Evolutionary conservation across 2,329 filamentous ascomycete species (phyloP).

Genomic region (Xylaria sp.): DNA sequence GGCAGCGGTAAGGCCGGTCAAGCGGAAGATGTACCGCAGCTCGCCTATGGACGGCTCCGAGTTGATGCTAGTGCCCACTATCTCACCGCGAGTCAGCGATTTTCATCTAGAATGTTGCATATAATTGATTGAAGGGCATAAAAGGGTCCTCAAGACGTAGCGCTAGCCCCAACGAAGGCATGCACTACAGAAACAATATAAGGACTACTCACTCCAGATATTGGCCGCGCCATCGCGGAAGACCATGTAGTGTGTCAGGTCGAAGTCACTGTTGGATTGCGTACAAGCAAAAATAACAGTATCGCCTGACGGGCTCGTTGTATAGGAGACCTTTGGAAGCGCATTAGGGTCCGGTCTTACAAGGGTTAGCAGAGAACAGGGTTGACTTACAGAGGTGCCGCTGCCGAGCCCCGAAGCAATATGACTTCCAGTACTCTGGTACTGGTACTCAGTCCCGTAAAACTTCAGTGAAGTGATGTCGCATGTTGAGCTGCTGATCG

Average conservation of each 20-base stretch:
- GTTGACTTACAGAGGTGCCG: conserved; percentile 44
- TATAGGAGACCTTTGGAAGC: conserved; percentile 33
- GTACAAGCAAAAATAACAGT: conserved; percentile 66
- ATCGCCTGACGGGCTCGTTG: conserved; percentile 52
- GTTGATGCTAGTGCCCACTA: conserved; percentile 63
- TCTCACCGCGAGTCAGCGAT: not conserved
- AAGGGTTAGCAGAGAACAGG: conserved; percentile 52
- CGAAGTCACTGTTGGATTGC: conserved; percentile 56
- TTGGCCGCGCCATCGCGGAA: conserved; percentile 60
- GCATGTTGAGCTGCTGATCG: conserved; percentile 54
- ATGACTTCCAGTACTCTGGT: conserved; percentile 58
- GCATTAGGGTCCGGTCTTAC: conserved; percentile 55
- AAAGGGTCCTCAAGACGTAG: not conserved
- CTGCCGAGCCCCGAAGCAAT: conserved; percentile 64
- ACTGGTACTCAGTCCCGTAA: conserved; percentile 62
- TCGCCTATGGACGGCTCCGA: conserved; percentile 60
- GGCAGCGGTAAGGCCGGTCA: conserved; percentile 52
- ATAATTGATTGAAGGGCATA: not conserved
- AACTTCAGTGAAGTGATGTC: conserved; percentile 66
- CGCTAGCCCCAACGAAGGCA: not conserved
- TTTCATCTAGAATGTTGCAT: not conserved
- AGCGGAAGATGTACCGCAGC: conserved; percentile 61
- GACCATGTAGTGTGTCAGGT: conserved; percentile 65
- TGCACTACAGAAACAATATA: not conserved
- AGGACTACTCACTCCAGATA: conserved; percentile 53